Evolutionary conservation across 129 eudicot genomes (phyloP), one percentile per base, ranked within the genome.

Genomic region (Apium graveolens): DNA sequence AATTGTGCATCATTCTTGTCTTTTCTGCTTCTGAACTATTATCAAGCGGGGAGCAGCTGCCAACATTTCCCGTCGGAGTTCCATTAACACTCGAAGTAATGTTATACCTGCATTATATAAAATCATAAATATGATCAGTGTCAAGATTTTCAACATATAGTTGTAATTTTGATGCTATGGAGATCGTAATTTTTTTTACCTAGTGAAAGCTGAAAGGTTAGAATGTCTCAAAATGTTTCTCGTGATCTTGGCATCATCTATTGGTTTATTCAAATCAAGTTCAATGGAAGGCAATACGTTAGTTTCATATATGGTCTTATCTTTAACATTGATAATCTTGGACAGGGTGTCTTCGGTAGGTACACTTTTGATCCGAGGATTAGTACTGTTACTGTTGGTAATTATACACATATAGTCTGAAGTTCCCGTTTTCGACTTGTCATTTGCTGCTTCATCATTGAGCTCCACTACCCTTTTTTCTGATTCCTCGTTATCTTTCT

Each of bases 41-140:
- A 81, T 80, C 86, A 76, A 81, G 73, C 42, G 90, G 93, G 66
- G 90, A 87, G 74, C 93, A 91, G 81, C 96, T 91, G 73, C 89
- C 96, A 12, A 87, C 91, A 78, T 80, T 89, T 76, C 87, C 96
- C 0, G 88, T 83, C 72, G 85, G 93, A 57, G 91, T 79, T 80
- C 79, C 90, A 78, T 86, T 86, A 44, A 82, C 55, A 38, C 81
- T 85, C 21, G 88, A 82, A 53, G 84, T 70, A 26, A 85, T 85
- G 82, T 84, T 83, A 74, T 90, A 90, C 88, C 96, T 90, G 82
- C 81, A 78, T 74, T 74, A 37, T 43, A 79, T 71, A 4, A 21
- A 45, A 51, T 78, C 34, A 75, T 73, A 55, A 21, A 62, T 14
- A 74, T 32, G 66, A 44, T 38, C 71, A 17, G 38, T 13, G 55